phyloP scores from a whole-genome alignment of 176 grass and related monocot genomes.

The Secale cereale region DNA sequence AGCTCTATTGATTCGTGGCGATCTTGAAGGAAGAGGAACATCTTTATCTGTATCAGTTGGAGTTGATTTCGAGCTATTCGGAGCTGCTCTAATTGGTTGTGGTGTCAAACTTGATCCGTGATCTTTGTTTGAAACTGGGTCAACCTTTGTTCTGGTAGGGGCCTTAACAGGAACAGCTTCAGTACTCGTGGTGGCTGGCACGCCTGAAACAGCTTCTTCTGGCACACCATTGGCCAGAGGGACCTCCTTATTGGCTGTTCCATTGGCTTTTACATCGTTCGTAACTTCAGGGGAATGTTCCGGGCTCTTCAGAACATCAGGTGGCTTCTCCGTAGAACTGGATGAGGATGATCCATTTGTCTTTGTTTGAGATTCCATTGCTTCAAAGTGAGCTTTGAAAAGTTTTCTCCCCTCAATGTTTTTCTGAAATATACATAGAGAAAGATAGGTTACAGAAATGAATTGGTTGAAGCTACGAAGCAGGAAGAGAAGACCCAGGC shows the following conservation, averaged over 20 bases:
- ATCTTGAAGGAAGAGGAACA: slow-evolving; percentile 33
- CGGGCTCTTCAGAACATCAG: slow-evolving; percentile 29
- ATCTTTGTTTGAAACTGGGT: slow-evolving; percentile 42
- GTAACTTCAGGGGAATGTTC: slow-evolving; percentile 31
- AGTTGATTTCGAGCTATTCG: slow-evolving; percentile 25
- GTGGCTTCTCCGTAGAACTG: slow-evolving; percentile 46
- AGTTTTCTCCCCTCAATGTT: slow-evolving; percentile 58
- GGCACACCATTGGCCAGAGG: not conserved
- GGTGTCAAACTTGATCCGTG: slow-evolving; percentile 17
- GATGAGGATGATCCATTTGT: slow-evolving; percentile 47
- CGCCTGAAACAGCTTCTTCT: slow-evolving; percentile 35
- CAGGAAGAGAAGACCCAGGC: not conserved
- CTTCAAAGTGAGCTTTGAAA: slow-evolving; percentile 59
- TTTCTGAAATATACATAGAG: slow-evolving; percentile 33
- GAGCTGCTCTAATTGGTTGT: slow-evolving; percentile 20
- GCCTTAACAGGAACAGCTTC: slow-evolving; percentile 24
- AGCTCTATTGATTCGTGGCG: slow-evolving; percentile 5
- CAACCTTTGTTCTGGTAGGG: not conserved
- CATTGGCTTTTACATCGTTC: slow-evolving; percentile 23
- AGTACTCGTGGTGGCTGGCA: slow-evolving; percentile 1
- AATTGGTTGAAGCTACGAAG: not conserved
- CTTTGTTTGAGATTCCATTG: slow-evolving; percentile 38
- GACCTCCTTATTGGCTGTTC: slow-evolving; percentile 29
- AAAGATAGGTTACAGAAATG: slow-evolving; percentile 29
- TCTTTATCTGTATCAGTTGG: slow-evolving; percentile 37